Evolutionary conservation across 1,139 yeast species (phyloP).

Genomic region (Sugiyamaella pinicola): DNA sequence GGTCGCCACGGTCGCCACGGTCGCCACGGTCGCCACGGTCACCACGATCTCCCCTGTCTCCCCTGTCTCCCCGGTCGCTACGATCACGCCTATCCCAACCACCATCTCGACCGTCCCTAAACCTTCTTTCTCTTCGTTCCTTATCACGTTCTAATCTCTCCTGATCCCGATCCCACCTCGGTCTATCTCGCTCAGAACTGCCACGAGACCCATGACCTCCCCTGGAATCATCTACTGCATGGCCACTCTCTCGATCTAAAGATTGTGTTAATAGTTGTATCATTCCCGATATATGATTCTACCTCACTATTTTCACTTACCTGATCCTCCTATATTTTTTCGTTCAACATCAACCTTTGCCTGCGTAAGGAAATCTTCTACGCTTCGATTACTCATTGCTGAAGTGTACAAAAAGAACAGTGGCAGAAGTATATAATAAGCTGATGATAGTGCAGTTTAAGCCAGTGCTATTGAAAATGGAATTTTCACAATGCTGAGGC

Average conservation of each 20-base stretch:
- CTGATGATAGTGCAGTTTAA: too few relatives aligned
- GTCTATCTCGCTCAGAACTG: not conserved
- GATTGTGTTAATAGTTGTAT: not conserved
- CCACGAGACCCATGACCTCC: not conserved
- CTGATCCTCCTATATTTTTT: not conserved
- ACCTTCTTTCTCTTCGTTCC: constrained; percentile 10
- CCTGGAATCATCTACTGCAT: not conserved
- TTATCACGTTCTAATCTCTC: constrained; percentile 13
- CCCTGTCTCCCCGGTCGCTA: constrained; percentile 18
- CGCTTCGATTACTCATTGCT: constrained; percentile 11
- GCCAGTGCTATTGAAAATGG: too few relatives aligned
- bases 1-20: constrained; percentile 23
- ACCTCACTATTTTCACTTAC: not conserved
- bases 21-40: constrained; percentile 18
- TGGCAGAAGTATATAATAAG: not conserved
- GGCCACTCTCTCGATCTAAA: not conserved
- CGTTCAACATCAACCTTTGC: not conserved
- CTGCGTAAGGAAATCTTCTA: constrained; percentile 9
- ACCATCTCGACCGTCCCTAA: constrained; percentile 13
- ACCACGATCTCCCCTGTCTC: constrained; percentile 14
- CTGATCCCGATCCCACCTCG: constrained; percentile 7
- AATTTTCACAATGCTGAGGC: not conserved
- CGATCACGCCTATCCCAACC: constrained; percentile 19
- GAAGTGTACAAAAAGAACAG: not conserved
- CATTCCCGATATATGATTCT: too few relatives aligned